Evolutionary conservation across 225 moss, liverwort and hornwort genomes (phyloP), one percentile per base, ranked within the genome.

Genomic region (Antitrichia curtipendula): DNA sequence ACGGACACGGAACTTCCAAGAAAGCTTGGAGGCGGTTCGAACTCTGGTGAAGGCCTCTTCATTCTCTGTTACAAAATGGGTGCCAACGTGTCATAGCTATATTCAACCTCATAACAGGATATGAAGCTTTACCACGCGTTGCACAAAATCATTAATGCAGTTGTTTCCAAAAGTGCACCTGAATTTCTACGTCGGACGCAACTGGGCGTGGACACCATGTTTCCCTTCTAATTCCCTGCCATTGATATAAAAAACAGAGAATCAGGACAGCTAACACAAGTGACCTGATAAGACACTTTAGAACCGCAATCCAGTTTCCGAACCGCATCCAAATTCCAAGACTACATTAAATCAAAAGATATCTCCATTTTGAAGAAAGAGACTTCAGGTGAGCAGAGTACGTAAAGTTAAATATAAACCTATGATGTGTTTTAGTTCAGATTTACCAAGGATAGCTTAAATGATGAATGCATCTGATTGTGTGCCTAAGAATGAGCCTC

Each of bases 131-230:
- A 79, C 45, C 40, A 38, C 28, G 50, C n/a, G 36, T 32, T 62
- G 63, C 24, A 79, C 36, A 66, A 90, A 78, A 79, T 36, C 9
- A 40, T 63, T 27, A n/a, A 61, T 54, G 13, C 58, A 32, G 31
- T 76, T 66, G 87, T 50, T 73, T 59, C 59, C 36, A 75, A 80
- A 45, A 65, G 50, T 47, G 84, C 63, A 98, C 96, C 94, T 96
- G 94, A 65, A 45, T 54, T 84, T 87, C 88, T 38, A 81, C 59
- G n/a, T 94, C 92, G 40, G 94, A 90, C 47, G 70, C 89, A 34
- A 87, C 68, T 80, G 90, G 94, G 74, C 96, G 95, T 58, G 96
- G 95, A 90, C 97, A 98, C 98, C 96, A 98, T 86, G 95, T 98
- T 88, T 96, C 95, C 84, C 98, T 93, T 82, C 98, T 94, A 86